Conservation (phyloP, 2,329 filamentous ascomycete genomes). For the Fusarium nelsonii region DNA sequence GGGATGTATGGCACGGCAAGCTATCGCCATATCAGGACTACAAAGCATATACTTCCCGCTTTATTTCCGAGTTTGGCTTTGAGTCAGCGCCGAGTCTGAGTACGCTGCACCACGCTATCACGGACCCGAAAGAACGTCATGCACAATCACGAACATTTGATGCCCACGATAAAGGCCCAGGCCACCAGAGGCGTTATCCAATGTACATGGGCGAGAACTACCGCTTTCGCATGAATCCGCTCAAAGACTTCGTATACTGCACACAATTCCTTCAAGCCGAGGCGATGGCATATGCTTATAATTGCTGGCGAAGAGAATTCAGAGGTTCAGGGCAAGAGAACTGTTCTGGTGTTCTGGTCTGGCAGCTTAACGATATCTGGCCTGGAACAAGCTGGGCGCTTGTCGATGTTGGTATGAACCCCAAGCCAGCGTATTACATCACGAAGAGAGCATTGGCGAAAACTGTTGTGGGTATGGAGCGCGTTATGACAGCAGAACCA, state of each 20-base stretch:
- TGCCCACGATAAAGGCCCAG: constrained; percentile 4
- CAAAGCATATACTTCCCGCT: constrained; percentile 6
- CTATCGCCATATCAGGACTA: constrained; percentile 15
- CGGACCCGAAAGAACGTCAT: fast-evolving
- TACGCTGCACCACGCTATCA: neutral
- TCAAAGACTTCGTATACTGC: constrained; percentile 1
- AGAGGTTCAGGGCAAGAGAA: neutral
- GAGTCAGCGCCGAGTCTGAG: neutral
- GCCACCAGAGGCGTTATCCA: constrained; percentile 4
- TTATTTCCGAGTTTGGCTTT: neutral
- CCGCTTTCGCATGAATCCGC: neutral
- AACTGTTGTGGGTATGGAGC: neutral
- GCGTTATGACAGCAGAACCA: neutral
- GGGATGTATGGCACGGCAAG: constrained; percentile 17
- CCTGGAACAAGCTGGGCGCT: constrained; percentile 16
- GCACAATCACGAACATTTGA: constrained; percentile 6
- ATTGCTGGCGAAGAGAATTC: constrained; percentile 18
- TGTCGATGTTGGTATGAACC: neutral
- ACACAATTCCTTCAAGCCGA: constrained; percentile 7
- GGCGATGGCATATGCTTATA: constrained; percentile 9
- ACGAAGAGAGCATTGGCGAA: neutral
- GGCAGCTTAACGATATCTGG: constrained; percentile 24
- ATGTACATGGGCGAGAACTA: constrained; percentile 27
- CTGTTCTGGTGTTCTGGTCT: constrained; percentile 11
- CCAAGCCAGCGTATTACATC: constrained; percentile 9